These are phyloP conservation scores for Phialocephala subalpina DNA, from an alignment of 2,329 filamentous ascomycete species.

Conservation along the genomic window DNA sequence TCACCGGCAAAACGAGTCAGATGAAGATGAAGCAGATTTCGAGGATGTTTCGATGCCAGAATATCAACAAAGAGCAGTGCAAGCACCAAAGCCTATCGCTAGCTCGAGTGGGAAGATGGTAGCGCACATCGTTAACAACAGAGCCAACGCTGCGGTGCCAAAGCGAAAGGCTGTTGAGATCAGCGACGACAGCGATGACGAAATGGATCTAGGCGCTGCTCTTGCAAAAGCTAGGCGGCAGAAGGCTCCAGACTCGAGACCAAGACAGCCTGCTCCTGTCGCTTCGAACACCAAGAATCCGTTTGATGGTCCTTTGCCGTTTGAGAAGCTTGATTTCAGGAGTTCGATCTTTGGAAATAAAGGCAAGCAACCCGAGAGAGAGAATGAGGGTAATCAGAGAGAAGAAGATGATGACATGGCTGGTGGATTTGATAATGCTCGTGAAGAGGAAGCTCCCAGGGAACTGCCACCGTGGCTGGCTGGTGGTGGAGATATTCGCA, in stretches of 20 bases:
- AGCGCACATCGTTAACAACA: slow-evolving; percentile 77
- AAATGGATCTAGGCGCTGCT: slow-evolving; percentile 81
- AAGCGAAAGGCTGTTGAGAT: slow-evolving; percentile 48
- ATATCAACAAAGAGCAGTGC: slow-evolving; percentile 64
- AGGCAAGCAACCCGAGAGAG: slow-evolving; percentile 31
- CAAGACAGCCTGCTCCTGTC: slow-evolving; percentile 45
- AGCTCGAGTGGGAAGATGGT: slow-evolving; percentile 67
- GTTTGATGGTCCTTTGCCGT: slow-evolving; percentile 86
- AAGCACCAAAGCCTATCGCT: slow-evolving; percentile 58
- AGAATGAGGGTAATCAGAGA: slow-evolving; percentile 30
- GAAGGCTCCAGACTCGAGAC: slow-evolving; percentile 50
- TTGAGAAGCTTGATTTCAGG: slow-evolving; percentile 82
- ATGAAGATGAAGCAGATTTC: slow-evolving; percentile 49
- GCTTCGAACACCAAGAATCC: slow-evolving; percentile 65
- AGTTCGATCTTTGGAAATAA: slow-evolving; percentile 64
- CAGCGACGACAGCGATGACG: slow-evolving; percentile 69
- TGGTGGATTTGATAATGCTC: slow-evolving; percentile 49
- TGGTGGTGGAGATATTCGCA: slow-evolving; percentile 69
- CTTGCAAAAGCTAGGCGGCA: slow-evolving; percentile 74
- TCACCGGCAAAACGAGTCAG: slow-evolving; percentile 49
- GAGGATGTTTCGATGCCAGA: slow-evolving; percentile 60
- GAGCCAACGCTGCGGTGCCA: slow-evolving; percentile 68
- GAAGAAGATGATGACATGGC: slow-evolving; percentile 39
- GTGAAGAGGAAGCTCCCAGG: slow-evolving; percentile 44
- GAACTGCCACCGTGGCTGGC: slow-evolving; percentile 81